These are phyloP conservation scores for Sugiyamaella marilandica DNA, from an alignment of 805 yeast species.

Conservation along the genomic window DNA sequence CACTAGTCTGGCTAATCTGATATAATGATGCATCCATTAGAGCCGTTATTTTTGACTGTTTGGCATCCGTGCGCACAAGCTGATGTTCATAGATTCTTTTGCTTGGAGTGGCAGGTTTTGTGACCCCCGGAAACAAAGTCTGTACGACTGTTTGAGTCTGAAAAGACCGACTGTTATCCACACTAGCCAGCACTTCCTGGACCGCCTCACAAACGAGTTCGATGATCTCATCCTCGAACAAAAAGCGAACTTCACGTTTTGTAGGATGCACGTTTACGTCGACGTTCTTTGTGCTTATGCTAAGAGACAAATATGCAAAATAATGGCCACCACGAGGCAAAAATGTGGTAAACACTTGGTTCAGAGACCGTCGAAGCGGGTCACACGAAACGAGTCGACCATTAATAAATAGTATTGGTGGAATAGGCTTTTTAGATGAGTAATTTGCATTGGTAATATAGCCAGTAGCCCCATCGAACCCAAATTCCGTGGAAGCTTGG, in stretches of 20 bases:
- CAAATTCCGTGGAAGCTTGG: slow-evolving; percentile 36
- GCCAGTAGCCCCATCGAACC: slow-evolving; percentile 53
- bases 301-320: slow-evolving; percentile 70
- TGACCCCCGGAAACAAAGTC: slow-evolving; percentile 30
- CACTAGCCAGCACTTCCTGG: slow-evolving; percentile 46
- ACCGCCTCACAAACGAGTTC: slow-evolving; percentile 50
- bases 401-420: slow-evolving; percentile 80
- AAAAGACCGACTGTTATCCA: slow-evolving; percentile 67
- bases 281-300: slow-evolving; percentile 60
- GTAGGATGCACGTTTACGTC: slow-evolving; percentile 98
- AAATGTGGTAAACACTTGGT: slow-evolving; percentile 55
- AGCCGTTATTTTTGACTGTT: slow-evolving; percentile 51
- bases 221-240: slow-evolving; percentile 81
- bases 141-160: slow-evolving; percentile 50
- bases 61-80: slow-evolving; percentile 65
- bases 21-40: slow-evolving; percentile 17
- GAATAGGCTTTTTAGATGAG: slow-evolving; percentile 56
- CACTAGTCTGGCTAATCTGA: not conserved
- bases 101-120: not conserved
- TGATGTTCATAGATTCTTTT: slow-evolving; percentile 53
- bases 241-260: slow-evolving; percentile 82
- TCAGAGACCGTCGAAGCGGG: slow-evolving; percentile 65
- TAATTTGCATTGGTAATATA: slow-evolving; percentile 68
- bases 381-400: slow-evolving; percentile 79
- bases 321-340: slow-evolving; percentile 76